Conservation (phyloP, 306 rosid genomes). For the Quercus rubra region DNA sequence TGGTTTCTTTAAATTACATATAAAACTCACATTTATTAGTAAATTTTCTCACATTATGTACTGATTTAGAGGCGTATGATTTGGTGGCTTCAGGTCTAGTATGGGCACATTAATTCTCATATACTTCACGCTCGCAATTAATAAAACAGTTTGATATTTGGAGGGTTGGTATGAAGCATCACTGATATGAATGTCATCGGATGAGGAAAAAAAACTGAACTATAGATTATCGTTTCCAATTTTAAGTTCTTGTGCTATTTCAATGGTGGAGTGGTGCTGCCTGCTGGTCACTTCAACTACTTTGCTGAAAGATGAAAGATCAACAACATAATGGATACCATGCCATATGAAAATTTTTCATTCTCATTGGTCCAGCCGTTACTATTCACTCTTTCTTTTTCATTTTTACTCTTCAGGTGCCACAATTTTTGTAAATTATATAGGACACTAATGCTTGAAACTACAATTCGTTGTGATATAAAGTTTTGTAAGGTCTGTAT, state of each 20-base stretch:
- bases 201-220: neutral
- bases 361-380: neutral
- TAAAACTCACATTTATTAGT: neutral
- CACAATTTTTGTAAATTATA: neutral
- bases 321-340: neutral
- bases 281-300: neutral
- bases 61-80: neutral
- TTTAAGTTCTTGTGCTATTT: neutral
- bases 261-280: neutral
- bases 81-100: constrained; percentile 20
- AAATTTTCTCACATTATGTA: neutral
- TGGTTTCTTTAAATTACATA: too few species aligned
- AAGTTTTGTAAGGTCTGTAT: neutral
- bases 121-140: constrained; percentile 26
- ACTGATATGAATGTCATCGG: neutral
- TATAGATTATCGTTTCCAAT: neutral
- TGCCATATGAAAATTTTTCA: neutral
- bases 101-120: constrained; percentile 23
- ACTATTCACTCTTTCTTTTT: neutral
- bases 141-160: constrained; percentile 7
- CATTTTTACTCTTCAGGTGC: neutral
- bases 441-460: neutral
- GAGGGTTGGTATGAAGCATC: neutral
- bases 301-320: too few species aligned
- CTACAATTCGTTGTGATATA: neutral